A percentile compares a stretch with the other conserved stretches of the same genome.
Conservation (phyloP, 2,329 filamentous ascomycete species). For the Sporothrix mexicana region DNA sequence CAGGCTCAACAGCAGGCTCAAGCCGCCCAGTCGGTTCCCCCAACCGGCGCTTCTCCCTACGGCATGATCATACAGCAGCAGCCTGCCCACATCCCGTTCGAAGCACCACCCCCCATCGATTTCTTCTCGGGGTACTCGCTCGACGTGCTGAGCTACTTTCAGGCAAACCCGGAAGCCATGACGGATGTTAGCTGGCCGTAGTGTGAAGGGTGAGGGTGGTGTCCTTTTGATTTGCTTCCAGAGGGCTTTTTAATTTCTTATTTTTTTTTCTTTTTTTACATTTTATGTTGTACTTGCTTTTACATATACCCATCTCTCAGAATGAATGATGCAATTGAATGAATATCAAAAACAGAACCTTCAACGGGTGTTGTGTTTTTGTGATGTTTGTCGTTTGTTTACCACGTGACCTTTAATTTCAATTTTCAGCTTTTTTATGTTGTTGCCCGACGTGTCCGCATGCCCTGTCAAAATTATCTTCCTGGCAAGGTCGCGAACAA, state of each 20-base stretch:
- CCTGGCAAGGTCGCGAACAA: background rate
- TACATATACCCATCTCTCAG: background rate
- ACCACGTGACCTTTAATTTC: constrained; percentile 1
- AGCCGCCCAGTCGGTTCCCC: no score
- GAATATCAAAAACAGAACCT: background rate
- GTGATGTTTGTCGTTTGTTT: background rate
- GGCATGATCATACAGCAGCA: background rate
- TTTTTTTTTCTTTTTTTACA: background rate
- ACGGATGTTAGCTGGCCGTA: constrained; percentile 6
- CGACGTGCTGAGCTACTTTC: constrained; percentile 22
- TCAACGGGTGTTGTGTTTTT: background rate
- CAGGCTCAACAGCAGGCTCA: background rate
- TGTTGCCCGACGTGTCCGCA: constrained; percentile 16
- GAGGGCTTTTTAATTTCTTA: background rate
- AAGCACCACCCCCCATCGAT: background rate
- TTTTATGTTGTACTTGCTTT: background rate
- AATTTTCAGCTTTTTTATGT: background rate
- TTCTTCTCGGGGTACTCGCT: constrained; percentile 17
- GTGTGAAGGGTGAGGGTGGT: background rate
- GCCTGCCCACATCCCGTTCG: background rate
- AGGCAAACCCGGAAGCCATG: constrained; percentile 13
- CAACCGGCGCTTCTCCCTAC: no score
- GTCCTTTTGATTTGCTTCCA: background rate
- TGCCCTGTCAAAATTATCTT: background rate
- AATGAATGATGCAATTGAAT: background rate